phyloP scores from a whole-genome alignment of 257 asterid genomes.

The Fraxinus pennsylvanica region DNA sequence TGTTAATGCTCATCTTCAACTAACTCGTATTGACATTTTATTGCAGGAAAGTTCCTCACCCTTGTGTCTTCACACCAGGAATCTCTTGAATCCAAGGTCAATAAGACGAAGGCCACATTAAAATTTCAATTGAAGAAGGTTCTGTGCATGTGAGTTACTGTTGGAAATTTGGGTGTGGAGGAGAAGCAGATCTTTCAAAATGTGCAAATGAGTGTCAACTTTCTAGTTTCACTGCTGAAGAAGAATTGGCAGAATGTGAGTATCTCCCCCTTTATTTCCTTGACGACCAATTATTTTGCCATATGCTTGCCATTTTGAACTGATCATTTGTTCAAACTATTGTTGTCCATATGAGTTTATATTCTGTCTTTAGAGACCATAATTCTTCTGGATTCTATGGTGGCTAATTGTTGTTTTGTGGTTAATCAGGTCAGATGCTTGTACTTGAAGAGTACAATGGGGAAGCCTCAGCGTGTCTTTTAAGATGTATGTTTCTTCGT shows the following conservation, averaged over 20 bases:
- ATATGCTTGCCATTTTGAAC: neutral
- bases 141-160: conserved; percentile 61
- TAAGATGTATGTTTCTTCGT: neutral
- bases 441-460: conserved; percentile 5
- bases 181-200: conserved; percentile 58
- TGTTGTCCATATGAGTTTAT: too few relatives aligned
- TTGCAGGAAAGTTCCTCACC: conserved; percentile 58
- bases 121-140: conserved; percentile 59
- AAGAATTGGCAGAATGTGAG: conserved; percentile 61
- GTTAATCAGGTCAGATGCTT: conserved; percentile 4
- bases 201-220: conserved; percentile 56
- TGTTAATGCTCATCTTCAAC: neutral
- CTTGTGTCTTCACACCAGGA: conserved; percentile 53
- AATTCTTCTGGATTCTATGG: neutral
- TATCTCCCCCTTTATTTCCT: neutral
- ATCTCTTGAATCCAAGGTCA: conserved; percentile 54
- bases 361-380: too few relatives aligned
- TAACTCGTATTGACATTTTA: neutral
- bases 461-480: conserved; percentile 2
- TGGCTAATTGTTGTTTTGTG: neutral
- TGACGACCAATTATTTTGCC: neutral
- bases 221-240: conserved; percentile 52
- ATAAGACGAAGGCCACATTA: conserved; percentile 52
- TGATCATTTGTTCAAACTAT: neutral
- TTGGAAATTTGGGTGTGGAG: conserved; percentile 53